Evolutionary conservation across 768 basidiomycete genomes (phyloP).

Genomic region (Pleurotus tuber-regium): DNA sequence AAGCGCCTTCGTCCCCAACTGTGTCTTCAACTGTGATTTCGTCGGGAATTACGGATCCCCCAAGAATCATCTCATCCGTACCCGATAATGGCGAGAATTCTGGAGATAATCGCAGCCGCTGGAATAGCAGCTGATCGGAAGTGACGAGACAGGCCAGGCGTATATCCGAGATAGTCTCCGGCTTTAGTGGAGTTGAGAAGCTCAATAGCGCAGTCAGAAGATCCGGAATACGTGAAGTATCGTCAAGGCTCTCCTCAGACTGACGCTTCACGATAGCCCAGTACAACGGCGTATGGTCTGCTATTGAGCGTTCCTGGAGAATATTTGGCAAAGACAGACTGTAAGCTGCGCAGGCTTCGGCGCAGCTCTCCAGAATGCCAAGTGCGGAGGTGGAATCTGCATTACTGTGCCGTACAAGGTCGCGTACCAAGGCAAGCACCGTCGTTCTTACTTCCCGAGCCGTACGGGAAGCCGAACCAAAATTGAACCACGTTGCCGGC

Average conservation of each 20-base stretch:
- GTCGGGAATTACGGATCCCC: conserved; percentile 44
- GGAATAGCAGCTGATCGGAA: conserved; percentile 60
- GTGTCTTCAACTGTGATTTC: conserved; percentile 54
- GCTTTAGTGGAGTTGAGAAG: conserved; percentile 43
- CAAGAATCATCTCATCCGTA: conserved; percentile 50
- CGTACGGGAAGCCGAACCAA: conserved; percentile 28
- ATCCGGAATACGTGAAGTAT: conserved; percentile 32
- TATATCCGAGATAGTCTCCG: conserved; percentile 52
- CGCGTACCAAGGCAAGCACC: conserved; percentile 52
- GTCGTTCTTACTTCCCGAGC: conserved; percentile 52
- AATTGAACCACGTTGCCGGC: conserved; percentile 32
- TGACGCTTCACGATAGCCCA: conserved; percentile 70
- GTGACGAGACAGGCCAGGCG: conserved; percentile 64
- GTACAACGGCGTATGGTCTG: conserved; percentile 64
- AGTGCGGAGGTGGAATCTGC: conserved; percentile 25
- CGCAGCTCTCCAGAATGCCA: conserved; percentile 59
- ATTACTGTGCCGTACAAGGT: conserved; percentile 44
- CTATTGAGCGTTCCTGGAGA: conserved; percentile 62
- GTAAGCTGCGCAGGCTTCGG: conserved; percentile 53
- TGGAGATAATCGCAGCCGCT: conserved; percentile 50
- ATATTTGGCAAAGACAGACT: conserved; percentile 49
- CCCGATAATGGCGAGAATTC: conserved; percentile 52
- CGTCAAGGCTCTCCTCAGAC: conserved; percentile 27
- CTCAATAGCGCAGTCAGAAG: conserved; percentile 50
- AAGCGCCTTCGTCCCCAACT: conserved; percentile 47